Conservation (phyloP, 2,329 filamentous ascomycete species). For the Zasmidium citrigriseum region DNA sequence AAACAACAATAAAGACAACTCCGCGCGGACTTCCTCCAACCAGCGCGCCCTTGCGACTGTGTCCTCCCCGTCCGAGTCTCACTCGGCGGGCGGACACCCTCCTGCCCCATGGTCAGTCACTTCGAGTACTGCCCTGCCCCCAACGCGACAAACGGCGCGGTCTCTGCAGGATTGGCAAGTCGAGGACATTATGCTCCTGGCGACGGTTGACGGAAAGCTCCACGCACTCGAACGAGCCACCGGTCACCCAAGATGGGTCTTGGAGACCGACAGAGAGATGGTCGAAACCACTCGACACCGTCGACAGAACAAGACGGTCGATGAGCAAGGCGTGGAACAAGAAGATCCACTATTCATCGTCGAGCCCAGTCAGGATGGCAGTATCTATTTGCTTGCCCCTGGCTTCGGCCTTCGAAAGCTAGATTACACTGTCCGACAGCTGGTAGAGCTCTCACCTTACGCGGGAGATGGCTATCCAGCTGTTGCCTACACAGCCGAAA, state of each 20-base stretch:
- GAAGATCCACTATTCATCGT: slow-evolving; percentile 95
- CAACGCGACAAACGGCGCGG: slow-evolving; percentile 89
- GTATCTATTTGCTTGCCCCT: slow-evolving; percentile 82
- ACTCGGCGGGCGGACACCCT: slow-evolving; percentile 75
- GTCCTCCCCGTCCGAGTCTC: slow-evolving; percentile 73
- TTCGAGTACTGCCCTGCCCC: slow-evolving; percentile 60
- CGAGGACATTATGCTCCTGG: slow-evolving; percentile 99
- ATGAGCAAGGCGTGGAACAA: slow-evolving; percentile 63
- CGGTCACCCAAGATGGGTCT: slow-evolving; percentile 80
- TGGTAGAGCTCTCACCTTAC: slow-evolving; percentile 79
- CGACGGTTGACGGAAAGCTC: slow-evolving; percentile 97
- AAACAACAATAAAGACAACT: slow-evolving; percentile 25
- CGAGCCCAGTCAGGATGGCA: slow-evolving; percentile 84
- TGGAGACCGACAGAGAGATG: slow-evolving; percentile 82
- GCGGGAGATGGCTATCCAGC: slow-evolving; percentile 68
- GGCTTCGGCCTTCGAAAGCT: slow-evolving; percentile 65
- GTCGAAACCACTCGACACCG: slow-evolving; percentile 85
- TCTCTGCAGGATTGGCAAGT: slow-evolving; percentile 99
- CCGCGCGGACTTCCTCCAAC: slow-evolving; percentile 25
- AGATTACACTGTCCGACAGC: slow-evolving; percentile 75
- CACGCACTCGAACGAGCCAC: slow-evolving; percentile 88
- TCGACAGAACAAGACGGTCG: slow-evolving; percentile 61
- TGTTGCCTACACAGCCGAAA: slow-evolving; percentile 87
- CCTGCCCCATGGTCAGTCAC: slow-evolving; percentile 59
- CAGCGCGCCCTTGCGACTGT: slow-evolving; percentile 86